Conservation (phyloP, 83 land plant genomes). For the Thuja plicata region DNA sequence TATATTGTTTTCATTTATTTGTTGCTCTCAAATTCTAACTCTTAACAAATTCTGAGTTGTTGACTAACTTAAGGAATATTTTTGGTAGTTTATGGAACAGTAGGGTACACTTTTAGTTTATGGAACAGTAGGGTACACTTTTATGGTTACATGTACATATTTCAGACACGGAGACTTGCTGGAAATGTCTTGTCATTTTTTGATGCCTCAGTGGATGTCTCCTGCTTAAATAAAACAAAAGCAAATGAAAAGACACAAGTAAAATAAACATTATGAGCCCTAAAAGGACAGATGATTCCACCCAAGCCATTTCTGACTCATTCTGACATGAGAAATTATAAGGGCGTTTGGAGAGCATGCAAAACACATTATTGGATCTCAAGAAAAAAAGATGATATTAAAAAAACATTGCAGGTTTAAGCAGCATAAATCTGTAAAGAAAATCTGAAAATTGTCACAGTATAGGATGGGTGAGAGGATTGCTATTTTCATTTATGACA, state of each 20-base stretch:
- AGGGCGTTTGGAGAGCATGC: background rate
- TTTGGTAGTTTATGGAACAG: too few relatives aligned
- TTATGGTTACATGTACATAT: background rate
- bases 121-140: background rate
- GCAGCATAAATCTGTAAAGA: background rate
- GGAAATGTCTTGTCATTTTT: background rate
- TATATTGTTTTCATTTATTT: too few relatives aligned
- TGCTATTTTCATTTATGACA: background rate
- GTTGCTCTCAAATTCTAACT: too few relatives aligned
- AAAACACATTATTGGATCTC: background rate
- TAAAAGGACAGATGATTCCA: background rate
- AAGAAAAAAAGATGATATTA: background rate
- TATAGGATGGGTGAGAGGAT: background rate
- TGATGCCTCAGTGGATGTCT: too few relatives aligned
- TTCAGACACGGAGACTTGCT: background rate
- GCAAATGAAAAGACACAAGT: background rate
- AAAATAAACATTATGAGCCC: background rate
- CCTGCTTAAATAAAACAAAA: background rate
- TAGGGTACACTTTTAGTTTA: background rate
- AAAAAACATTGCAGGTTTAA: background rate
- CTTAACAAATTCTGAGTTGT: too few relatives aligned
- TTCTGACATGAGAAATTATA: background rate
- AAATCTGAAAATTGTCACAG: background rate
- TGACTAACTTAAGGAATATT: too few relatives aligned
- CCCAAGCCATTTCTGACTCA: background rate